Conservation (phyloP, 2,329 filamentous ascomycete genomes). For the Aspergillus neoniger region DNA sequence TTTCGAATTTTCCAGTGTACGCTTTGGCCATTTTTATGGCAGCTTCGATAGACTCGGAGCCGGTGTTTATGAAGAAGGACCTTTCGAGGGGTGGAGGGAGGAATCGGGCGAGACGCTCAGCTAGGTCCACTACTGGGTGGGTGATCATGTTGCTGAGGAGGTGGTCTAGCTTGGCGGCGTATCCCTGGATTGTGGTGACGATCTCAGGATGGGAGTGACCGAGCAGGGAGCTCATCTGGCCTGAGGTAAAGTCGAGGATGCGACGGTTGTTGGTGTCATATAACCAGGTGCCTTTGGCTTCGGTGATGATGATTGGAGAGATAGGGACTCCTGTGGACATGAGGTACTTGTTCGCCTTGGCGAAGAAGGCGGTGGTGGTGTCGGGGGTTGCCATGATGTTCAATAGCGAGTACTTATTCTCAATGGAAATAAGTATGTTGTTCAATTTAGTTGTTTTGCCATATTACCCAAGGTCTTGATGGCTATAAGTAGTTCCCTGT, state of each 20-base stretch:
- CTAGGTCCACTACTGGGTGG: slow-evolving; percentile 59
- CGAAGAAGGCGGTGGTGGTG: slow-evolving; percentile 31
- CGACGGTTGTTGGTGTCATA: slow-evolving; percentile 47
- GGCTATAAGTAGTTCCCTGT: not conserved
- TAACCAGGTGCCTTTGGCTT: slow-evolving; percentile 49
- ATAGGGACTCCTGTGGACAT: slow-evolving; percentile 47
- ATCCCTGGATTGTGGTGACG: slow-evolving; percentile 53
- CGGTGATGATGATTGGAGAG: slow-evolving; percentile 47
- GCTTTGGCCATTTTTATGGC: slow-evolving; percentile 66
- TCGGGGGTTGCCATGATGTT: slow-evolving; percentile 15
- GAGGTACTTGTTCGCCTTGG: slow-evolving; percentile 44
- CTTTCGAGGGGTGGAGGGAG: slow-evolving; percentile 54
- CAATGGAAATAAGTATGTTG: no score
- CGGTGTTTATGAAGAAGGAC: slow-evolving; percentile 61
- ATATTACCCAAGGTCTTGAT: not conserved
- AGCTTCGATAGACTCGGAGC: slow-evolving; percentile 61
- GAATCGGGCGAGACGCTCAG: slow-evolving; percentile 51
- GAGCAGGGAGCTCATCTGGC: slow-evolving; percentile 62
- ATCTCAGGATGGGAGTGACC: slow-evolving; percentile 62
- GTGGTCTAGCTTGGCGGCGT: slow-evolving; percentile 58
- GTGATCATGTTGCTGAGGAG: slow-evolving; percentile 62
- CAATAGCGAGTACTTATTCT: no score
- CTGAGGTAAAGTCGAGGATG: slow-evolving; percentile 62
- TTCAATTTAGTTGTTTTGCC: no score
- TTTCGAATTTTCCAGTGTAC: slow-evolving; percentile 66